phyloP scores from a whole-genome alignment of 495 filamentous ascomycete species.

The Choiromyces venosus region DNA sequence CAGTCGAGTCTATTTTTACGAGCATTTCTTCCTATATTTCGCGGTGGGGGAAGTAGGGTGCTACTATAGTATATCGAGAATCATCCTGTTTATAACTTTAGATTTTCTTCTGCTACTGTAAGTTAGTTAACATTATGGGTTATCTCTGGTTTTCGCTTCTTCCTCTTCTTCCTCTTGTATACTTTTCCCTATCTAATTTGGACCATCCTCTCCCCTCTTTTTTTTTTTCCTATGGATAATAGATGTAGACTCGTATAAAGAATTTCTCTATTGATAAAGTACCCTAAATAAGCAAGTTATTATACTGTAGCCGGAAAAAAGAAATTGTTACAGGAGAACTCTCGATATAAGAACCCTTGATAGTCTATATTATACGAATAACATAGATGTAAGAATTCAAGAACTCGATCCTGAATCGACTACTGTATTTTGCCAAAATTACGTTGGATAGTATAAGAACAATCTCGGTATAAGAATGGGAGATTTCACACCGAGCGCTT shows the following conservation, averaged over 20 bases:
- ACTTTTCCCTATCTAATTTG: not conserved
- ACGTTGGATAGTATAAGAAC: no score
- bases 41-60: not conserved
- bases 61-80: not conserved
- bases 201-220: not conserved
- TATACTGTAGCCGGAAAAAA: no score
- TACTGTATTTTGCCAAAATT: no score
- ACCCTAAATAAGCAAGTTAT: no score
- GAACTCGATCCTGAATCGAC: no score
- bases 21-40: not conserved
- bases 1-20: not conserved
- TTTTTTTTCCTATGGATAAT: not conserved
- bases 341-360: no score
- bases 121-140: not conserved
- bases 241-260: not conserved
- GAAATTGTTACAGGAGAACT: no score
- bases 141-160: not conserved
- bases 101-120: not conserved
- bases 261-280: no score
- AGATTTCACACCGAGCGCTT: no score
- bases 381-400: no score
- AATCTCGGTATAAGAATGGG: no score
- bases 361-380: no score
- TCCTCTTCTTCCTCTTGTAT: not conserved
- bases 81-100: not conserved